Evolutionary conservation across 805 yeast genomes (phyloP).

Genomic region (Monosporozyma aerobia): DNA sequence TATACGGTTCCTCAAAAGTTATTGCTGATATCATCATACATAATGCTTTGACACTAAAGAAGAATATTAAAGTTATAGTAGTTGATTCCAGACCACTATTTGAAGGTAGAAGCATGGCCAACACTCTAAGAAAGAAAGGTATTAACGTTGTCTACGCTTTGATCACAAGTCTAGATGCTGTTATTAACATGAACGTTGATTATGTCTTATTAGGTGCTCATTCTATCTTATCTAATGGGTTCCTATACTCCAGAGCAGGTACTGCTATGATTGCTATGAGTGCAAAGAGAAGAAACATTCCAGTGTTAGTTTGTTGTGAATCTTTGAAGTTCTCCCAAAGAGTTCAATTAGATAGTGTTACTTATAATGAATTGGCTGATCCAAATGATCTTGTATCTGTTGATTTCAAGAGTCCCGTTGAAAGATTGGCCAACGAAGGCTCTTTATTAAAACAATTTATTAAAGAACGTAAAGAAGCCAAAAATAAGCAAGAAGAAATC

Average conservation of each 20-base stretch:
- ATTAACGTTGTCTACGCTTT: constrained; percentile 68
- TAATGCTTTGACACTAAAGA: constrained; percentile 50
- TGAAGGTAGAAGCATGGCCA: constrained; percentile 78
- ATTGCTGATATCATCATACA: constrained; percentile 63
- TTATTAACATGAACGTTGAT: constrained; percentile 71
- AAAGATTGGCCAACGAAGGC: constrained; percentile 41
- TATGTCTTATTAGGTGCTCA: constrained; percentile 93
- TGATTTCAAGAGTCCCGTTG: constrained; percentile 42
- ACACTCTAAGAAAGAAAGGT: constrained; percentile 50
- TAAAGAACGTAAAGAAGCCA: constrained; percentile 31
- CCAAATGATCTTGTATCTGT: constrained; percentile 56
- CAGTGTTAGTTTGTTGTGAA: constrained; percentile 93
- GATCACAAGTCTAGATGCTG: constrained; percentile 69
- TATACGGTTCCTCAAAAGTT: constrained; percentile 84
- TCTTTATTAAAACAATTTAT: constrained; percentile 57
- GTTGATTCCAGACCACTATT: constrained; percentile 91
- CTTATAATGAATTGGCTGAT: constrained; percentile 84
- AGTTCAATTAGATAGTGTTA: constrained; percentile 93
- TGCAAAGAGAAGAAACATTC: constrained; percentile 79
- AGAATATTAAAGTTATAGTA: constrained; percentile 71
- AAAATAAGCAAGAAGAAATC: constrained; percentile 19
- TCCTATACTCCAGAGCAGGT: constrained; percentile 87
- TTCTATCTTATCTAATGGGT: constrained; percentile 92
- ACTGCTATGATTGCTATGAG: constrained; percentile 89
- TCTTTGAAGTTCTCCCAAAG: constrained; percentile 88